Percentiles rank a stretch among this genome's conserved stretches.
Evolutionary conservation across 2,329 filamentous ascomycete genomes (phyloP).

Genomic region (Sporothrix pseudoabietina): DNA sequence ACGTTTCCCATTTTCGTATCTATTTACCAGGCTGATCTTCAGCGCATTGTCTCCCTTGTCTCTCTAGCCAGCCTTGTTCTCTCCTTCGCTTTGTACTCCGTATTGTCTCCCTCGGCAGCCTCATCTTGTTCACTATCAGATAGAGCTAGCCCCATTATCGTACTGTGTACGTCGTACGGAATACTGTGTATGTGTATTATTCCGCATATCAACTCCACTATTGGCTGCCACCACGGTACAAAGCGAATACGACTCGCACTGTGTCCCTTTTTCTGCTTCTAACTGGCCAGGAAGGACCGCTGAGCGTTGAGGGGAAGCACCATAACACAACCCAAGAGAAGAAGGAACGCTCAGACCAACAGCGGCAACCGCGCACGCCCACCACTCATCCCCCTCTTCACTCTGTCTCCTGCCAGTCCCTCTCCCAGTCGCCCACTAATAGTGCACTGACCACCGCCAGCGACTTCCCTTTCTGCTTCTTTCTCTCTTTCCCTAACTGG

Average conservation of each 20-base stretch:
- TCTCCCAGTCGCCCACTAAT: background rate
- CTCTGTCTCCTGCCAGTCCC: background rate
- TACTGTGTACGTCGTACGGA: background rate
- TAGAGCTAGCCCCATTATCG: background rate
- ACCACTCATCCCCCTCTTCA: background rate
- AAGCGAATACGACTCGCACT: slow-evolving; percentile 11
- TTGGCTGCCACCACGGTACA: slow-evolving; percentile 4
- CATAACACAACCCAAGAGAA: background rate
- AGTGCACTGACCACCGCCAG: slow-evolving; percentile 15
- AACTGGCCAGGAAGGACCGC: background rate
- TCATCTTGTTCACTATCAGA: background rate
- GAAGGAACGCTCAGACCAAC: slow-evolving; percentile 19
- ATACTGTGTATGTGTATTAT: too few relatives aligned
- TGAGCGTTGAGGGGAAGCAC: background rate
- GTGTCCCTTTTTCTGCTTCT: background rate
- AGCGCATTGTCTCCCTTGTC: background rate
- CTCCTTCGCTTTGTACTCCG: background rate
- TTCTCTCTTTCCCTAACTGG: background rate
- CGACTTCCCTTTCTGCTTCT: background rate
- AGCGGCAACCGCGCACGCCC: slow-evolving; percentile 7
- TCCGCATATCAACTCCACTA: background rate
- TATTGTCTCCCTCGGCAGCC: background rate
- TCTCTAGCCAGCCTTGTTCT: background rate
- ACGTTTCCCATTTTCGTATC: background rate
- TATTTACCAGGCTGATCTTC: background rate